Base-by-base conservation (phyloP, 495 filamentous ascomycete species). In the Penicillium riverlandense region DNA sequence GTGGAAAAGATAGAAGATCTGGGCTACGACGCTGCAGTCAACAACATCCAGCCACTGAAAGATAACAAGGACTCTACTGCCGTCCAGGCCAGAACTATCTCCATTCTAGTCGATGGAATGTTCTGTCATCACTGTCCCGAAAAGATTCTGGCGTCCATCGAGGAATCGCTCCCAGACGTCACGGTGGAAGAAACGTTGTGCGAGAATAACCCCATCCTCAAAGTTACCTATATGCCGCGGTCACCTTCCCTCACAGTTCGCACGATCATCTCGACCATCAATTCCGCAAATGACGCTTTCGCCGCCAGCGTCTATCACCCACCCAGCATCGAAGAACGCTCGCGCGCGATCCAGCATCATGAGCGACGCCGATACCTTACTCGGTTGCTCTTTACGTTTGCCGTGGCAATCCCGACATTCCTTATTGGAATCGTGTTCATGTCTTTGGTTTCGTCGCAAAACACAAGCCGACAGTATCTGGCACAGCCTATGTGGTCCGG, bases 391-490 rank as follows among this genome's bases (percentile, higher is more conserved):
- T 71, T 96, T 48, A 82, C 86, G 11, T 63, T 90, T n/a, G 57
- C 82, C 11, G 71, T 83, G 22, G 84, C 84, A 32, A 85, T 97
- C 32, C 92, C 91, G 12, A 88, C 89, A 0, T 90, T 97, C 54
- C 57, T 94, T 30, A 84, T 97, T 45, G 91, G 91, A 1, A 86
- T 97, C 49, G 79, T 96, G 5, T 95, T 83, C 66, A 96, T 95
- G 90, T 85, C 72, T 40, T 75, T 96, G 0, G 77, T 96, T 0
- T 67, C 83, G 0, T 51, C 70, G 1, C 53, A 70, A 8, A 77
- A 90, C 48, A 28, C 58, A 0, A 65, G 67, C 11, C 78, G 81
- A 34, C 57, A 59, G 38, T 88, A 76, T 53, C 58, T 97, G 30
- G 87, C 86, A 73, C 52, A 75, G 38, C 75, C 80, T 2, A 69